Evolutionary conservation across 2,329 filamentous ascomycete species (phyloP).

Genomic region (Alternaria metachromatica): DNA sequence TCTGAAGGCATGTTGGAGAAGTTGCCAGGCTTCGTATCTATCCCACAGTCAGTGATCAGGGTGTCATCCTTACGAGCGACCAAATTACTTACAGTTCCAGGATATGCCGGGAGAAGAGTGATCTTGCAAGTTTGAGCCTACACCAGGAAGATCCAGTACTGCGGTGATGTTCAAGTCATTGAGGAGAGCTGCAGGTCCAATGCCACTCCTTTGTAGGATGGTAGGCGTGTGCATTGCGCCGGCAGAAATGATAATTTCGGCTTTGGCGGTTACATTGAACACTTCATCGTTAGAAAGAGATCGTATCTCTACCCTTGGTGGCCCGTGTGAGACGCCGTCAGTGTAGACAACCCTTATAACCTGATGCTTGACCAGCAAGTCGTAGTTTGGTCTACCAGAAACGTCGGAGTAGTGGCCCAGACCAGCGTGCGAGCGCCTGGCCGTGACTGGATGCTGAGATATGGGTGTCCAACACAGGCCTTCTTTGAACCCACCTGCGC

Average conservation of each 20-base stretch:
- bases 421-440: constrained; percentile 13
- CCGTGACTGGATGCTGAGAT: constrained; percentile 10
- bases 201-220: constrained; percentile 66
- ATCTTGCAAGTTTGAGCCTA: constrained; percentile 69
- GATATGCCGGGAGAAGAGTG: constrained; percentile 42
- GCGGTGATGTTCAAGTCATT: constrained; percentile 55
- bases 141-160: constrained; percentile 62
- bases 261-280: background rate
- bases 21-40: constrained; percentile 7
- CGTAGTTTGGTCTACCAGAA: constrained; percentile 15
- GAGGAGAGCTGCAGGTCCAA: constrained; percentile 59
- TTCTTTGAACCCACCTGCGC: constrained; percentile 8
- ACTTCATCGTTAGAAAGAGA: background rate
- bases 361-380: constrained; percentile 9
- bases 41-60: background rate
- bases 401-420: constrained; percentile 13
- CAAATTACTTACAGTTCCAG: constrained; percentile 1
- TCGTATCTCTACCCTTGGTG: constrained; percentile 40
- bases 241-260: constrained; percentile 45
- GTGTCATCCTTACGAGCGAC: background rate
- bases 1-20: constrained; percentile 7
- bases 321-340: background rate
- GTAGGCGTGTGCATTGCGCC: constrained; percentile 60
- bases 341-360: constrained; percentile 8
- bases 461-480: constrained; percentile 11